A percentile compares a stretch with the other conserved stretches of the same genome.
phyloP scores from a whole-genome alignment of 495 filamentous ascomycete species.

The Cercophora scortea region DNA sequence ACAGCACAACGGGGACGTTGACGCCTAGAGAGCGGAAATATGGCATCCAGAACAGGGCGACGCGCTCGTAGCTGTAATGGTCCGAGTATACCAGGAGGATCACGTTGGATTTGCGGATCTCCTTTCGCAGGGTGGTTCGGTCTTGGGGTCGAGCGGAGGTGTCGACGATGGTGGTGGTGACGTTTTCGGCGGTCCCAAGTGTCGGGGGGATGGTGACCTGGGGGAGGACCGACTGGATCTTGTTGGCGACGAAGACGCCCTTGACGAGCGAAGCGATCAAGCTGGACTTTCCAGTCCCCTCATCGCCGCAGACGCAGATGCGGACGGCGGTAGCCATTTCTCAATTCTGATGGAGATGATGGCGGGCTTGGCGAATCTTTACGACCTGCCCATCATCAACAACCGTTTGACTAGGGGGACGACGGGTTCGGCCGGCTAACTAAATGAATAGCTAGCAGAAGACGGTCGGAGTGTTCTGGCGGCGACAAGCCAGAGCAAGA shows the following conservation, averaged over 20 bases:
- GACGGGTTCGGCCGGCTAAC: not conserved
- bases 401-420: not conserved
- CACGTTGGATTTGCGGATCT: conserved; percentile 93
- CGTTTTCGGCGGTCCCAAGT: conserved; percentile 85
- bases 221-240: conserved; percentile 89
- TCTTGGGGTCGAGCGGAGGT: conserved; percentile 94
- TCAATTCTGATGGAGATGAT: not conserved
- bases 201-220: conserved; percentile 88
- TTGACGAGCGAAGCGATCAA: conserved; percentile 81
- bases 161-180: conserved; percentile 92
- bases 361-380: not conserved
- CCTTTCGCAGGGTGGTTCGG: conserved; percentile 75
- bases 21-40: conserved; percentile 95
- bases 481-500: not conserved
- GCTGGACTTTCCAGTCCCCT: conserved; percentile 64
- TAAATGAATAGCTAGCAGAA: too few relatives aligned
- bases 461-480: not conserved
- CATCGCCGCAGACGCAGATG: conserved; percentile 94
- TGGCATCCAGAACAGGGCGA: conserved; percentile 95
- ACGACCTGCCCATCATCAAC: not conserved
- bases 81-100: conserved; percentile 97
- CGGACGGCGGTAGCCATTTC: conserved; percentile 51
- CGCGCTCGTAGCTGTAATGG: conserved; percentile 96
- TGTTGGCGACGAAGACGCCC: conserved; percentile 85
- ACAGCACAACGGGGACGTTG: conserved; percentile 95